Evolutionary conservation across 73 alveolate species (phyloP).

Genomic region (Tetrahymena borealis): DNA sequence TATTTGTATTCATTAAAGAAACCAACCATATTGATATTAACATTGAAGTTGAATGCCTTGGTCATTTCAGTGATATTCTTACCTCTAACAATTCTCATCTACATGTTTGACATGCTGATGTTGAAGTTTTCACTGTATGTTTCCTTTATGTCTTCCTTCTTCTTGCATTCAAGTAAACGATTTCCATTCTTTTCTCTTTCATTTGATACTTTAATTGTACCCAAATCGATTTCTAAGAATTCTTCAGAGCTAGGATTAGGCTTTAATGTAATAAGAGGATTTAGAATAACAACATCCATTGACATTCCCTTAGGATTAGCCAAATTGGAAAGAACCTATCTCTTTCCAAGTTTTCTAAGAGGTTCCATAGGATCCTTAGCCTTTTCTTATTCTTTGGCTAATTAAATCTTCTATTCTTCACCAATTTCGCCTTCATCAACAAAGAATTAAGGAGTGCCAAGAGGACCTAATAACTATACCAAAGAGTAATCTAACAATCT

Average conservation of each 20-base stretch:
- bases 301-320: conserved; percentile 24
- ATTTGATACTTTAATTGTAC: conserved; percentile 24
- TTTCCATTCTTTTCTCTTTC: background rate
- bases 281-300: conserved; percentile 14
- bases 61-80: conserved; percentile 20
- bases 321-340: background rate
- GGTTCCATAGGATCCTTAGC: background rate
- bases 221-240: conserved; percentile 20
- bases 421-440: background rate
- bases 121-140: conserved; percentile 18
- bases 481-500: background rate
- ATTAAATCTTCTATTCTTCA: background rate
- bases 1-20: conserved; percentile 5
- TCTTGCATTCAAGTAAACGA: background rate
- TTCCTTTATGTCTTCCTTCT: background rate
- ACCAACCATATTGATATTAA: conserved; percentile 11
- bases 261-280: conserved; percentile 30
- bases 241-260: conserved; percentile 2
- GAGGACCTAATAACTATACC: background rate
- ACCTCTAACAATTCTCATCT: background rate
- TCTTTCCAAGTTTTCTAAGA: background rate
- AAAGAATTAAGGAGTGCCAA: background rate
- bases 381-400: background rate
- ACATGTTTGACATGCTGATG: conserved; percentile 16
- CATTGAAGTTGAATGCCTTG: conserved; percentile 35